Conservation (phyloP, 495 filamentous ascomycete species). For the Coniosporium apollinis region DNA sequence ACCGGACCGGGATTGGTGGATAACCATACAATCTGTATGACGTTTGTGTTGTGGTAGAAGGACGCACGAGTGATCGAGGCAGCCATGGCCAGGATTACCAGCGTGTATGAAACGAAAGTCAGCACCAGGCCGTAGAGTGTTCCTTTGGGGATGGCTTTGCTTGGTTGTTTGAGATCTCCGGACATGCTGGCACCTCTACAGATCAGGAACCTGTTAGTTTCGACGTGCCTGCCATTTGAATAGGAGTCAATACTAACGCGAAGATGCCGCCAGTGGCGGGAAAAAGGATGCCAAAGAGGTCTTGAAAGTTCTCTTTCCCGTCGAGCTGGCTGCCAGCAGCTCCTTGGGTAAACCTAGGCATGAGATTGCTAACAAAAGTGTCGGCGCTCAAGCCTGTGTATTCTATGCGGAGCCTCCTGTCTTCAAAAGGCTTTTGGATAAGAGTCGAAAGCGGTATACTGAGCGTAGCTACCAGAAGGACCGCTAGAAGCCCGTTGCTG, state of each 20-base stretch:
- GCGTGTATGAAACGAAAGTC: conserved; percentile 58
- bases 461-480: conserved; percentile 57
- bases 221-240: background rate
- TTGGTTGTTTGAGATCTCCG: conserved; percentile 67
- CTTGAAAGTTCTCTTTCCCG: conserved; percentile 58
- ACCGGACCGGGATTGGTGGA: background rate
- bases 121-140: conserved; percentile 60
- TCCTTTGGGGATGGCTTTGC: conserved; percentile 68
- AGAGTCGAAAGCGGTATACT: conserved; percentile 69
- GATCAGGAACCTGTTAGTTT: background rate
- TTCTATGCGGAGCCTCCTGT: conserved; percentile 41
- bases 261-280: conserved; percentile 67
- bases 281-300: conserved; percentile 76
- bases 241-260: conserved; percentile 28
- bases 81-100: conserved; percentile 69
- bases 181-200: conserved; percentile 73
- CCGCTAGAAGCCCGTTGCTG: conserved; percentile 60
- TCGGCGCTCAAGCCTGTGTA: conserved; percentile 58
- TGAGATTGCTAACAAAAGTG: conserved; percentile 56
- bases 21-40: conserved; percentile 50
- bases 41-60: conserved; percentile 56
- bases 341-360: conserved; percentile 47
- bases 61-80: conserved; percentile 58
- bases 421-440: conserved; percentile 46
- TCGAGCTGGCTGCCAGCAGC: conserved; percentile 49